Percentiles rank a stretch among this genome's conserved stretches.
Conservation (phyloP, 768 basidiomycete species). For the Amanita rubescens region DNA sequence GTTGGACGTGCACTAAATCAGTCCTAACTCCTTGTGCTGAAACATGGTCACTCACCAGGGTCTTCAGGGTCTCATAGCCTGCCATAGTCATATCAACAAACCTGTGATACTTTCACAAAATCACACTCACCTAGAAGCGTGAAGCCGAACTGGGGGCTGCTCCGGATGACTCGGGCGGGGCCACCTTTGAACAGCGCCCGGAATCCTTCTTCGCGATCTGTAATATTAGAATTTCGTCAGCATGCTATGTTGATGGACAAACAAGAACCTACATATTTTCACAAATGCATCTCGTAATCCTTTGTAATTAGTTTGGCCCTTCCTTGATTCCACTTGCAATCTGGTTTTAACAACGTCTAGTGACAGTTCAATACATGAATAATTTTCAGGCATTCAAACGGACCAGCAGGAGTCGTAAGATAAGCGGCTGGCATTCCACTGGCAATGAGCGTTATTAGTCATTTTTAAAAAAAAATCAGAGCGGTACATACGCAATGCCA, state of each 20-base stretch:
- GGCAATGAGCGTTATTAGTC: constrained; percentile 24
- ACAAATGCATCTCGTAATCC: constrained; percentile 83
- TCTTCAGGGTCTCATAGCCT: constrained; percentile 43
- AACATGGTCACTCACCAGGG: constrained; percentile 26
- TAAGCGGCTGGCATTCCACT: constrained; percentile 99
- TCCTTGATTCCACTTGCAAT: constrained; percentile 85
- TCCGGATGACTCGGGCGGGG: constrained; percentile 78
- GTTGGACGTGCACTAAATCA: not conserved
- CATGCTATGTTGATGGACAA: not conserved
- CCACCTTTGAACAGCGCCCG: constrained; percentile 89
- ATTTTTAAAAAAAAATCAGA: constrained; percentile 11
- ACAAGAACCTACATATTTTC: constrained; percentile 67
- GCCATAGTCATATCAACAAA: not conserved
- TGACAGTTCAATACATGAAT: too few relatives aligned
- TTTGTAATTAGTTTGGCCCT: constrained; percentile 88
- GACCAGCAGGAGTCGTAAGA: constrained; percentile 85
- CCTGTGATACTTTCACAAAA: not conserved
- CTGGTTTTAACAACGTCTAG: constrained; percentile 96
- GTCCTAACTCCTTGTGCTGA: not conserved
- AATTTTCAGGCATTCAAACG: constrained; percentile 13
- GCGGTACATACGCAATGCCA: constrained; percentile 66
- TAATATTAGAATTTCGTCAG: constrained; percentile 11
- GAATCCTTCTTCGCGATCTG: constrained; percentile 87
- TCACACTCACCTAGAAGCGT: constrained; percentile 56
- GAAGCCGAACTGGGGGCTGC: constrained; percentile 93